Evolutionary conservation across 257 asterid genomes (phyloP).

Genomic region (Solanum dulcamara): DNA sequence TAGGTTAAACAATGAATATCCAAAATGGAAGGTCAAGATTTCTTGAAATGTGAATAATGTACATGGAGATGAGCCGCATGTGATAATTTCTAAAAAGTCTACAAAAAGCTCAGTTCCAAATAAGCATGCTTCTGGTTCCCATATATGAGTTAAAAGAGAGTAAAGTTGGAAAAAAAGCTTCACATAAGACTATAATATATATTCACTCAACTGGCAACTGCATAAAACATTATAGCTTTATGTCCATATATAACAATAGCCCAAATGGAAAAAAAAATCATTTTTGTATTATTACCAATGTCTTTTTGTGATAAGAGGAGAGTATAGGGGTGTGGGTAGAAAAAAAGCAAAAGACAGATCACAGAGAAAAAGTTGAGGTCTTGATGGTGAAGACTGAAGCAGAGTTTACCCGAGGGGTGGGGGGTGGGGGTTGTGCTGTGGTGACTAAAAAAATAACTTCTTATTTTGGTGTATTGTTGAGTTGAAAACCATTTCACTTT

Average conservation of each 20-base stretch:
- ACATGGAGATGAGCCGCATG: constrained; percentile 19
- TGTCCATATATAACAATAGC: not conserved
- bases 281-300: not conserved
- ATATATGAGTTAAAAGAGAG: not conserved
- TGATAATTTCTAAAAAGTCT: constrained; percentile 13
- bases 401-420: not conserved
- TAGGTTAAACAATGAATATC: not conserved
- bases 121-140: constrained; percentile 27
- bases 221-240: not conserved
- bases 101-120: constrained; percentile 25
- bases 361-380: constrained; percentile 5
- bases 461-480: constrained; percentile 41
- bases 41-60: not conserved
- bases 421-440: not conserved
- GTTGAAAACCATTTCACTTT: constrained; percentile 36
- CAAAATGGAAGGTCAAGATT: not conserved
- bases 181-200: constrained; percentile 11
- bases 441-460: constrained; percentile 9
- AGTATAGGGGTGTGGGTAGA: not conserved
- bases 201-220: not conserved
- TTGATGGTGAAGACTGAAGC: not conserved
- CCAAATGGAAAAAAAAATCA: not conserved
- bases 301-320: constrained; percentile 2
- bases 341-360: constrained; percentile 35
- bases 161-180: constrained; percentile 4